Evolutionary conservation across 148 eudicot genomes (phyloP).

Genomic region (Arctostaphylos glauca): DNA sequence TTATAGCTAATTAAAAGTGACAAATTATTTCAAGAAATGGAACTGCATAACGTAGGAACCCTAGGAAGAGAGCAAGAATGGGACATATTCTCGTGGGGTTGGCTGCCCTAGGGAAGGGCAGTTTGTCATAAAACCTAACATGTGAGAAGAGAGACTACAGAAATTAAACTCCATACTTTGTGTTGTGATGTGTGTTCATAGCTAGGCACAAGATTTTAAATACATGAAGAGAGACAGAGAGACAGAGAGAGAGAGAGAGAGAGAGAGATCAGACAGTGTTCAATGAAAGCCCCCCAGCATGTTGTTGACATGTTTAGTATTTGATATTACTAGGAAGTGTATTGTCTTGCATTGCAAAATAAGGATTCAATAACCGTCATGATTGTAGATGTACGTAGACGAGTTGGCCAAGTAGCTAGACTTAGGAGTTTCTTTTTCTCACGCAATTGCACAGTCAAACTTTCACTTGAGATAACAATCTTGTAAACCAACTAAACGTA

Average conservation of each 20-base stretch:
- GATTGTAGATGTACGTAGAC: too few relatives aligned
- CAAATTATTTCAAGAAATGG: not conserved
- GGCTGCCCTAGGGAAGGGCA: not conserved
- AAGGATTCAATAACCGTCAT: too few relatives aligned
- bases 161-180: not conserved
- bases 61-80: not conserved
- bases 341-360: too few relatives aligned
- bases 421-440: too few relatives aligned
- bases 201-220: not conserved
- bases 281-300: not conserved
- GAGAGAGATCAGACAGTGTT: not conserved
- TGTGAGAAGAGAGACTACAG: not conserved
- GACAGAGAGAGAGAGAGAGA: not conserved
- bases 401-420: too few relatives aligned
- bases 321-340: not conserved
- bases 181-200: not conserved
- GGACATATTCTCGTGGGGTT: constrained; percentile 4
- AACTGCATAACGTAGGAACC: constrained; percentile 5
- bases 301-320: constrained; percentile 1
- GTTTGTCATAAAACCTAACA: not conserved
- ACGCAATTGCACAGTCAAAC: too few relatives aligned
- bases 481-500: not conserved
- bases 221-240: not conserved
- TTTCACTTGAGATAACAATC: too few relatives aligned
- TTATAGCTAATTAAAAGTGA: not conserved